Percentiles rank a stretch among this genome's conserved stretches.
These are phyloP conservation scores for Auriscalpium orientale DNA, from an alignment of 768 basidiomycete species.

Conservation along the genomic window DNA sequence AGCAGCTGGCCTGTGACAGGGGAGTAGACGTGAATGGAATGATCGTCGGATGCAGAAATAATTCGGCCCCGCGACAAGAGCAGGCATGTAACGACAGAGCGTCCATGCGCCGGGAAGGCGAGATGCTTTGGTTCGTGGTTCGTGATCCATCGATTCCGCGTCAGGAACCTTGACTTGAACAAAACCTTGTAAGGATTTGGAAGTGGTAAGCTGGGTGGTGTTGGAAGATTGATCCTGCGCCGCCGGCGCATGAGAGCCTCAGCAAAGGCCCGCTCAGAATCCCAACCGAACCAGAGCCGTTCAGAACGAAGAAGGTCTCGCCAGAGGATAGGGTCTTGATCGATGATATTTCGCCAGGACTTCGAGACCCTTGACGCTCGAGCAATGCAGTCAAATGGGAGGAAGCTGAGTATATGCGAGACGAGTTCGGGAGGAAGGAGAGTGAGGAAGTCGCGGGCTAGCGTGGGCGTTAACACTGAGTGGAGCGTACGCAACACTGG, in stretches of 20 bases:
- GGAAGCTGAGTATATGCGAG: slow-evolving; percentile 78
- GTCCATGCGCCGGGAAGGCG: slow-evolving; percentile 83
- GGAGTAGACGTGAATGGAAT: slow-evolving; percentile 91
- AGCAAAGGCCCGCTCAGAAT: slow-evolving; percentile 76
- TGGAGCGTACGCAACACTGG: slow-evolving; percentile 87
- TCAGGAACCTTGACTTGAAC: slow-evolving; percentile 84
- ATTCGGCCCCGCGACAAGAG: slow-evolving; percentile 92
- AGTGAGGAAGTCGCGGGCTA: slow-evolving; percentile 91
- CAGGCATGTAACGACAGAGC: slow-evolving; percentile 90
- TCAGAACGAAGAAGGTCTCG: slow-evolving; percentile 76
- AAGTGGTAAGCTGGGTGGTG: slow-evolving; percentile 49
- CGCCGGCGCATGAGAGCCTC: slow-evolving; percentile 60
- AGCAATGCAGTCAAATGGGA: slow-evolving; percentile 76
- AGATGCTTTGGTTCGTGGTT: slow-evolving; percentile 66
- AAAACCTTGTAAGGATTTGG: slow-evolving; percentile 88
- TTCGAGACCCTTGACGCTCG: slow-evolving; percentile 84
- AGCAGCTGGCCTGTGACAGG: slow-evolving; percentile 74
- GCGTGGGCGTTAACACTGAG: slow-evolving; percentile 79
- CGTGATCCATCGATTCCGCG: slow-evolving; percentile 72
- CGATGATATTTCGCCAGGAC: slow-evolving; percentile 87
- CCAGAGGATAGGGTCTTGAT: slow-evolving; percentile 88
- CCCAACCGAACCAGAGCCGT: slow-evolving; percentile 84
- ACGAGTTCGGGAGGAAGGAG: slow-evolving; percentile 89
- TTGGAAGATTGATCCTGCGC: slow-evolving; percentile 30
- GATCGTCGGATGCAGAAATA: slow-evolving; percentile 95